These are phyloP conservation scores for Pyrus bretschneideri DNA, from an alignment of 306 rosid genomes.

Conservation along the genomic window DNA sequence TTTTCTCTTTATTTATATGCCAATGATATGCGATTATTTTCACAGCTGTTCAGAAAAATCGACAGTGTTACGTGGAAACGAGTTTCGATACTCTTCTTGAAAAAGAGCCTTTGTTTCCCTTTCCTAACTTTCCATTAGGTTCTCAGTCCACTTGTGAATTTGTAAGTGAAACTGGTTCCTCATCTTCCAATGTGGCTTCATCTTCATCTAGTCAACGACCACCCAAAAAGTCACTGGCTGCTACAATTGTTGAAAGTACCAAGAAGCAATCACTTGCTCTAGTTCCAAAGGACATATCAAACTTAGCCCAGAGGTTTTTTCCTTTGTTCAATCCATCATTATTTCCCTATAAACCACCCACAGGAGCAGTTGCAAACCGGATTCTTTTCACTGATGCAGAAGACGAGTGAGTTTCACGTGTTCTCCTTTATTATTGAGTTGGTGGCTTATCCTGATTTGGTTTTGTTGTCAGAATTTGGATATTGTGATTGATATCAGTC, in stretches of 20 bases:
- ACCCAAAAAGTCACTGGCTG: slow-evolving; percentile 87
- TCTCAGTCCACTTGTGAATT: slow-evolving; percentile 39
- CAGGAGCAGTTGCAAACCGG: slow-evolving; percentile 62
- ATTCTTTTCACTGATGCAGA: slow-evolving; percentile 91
- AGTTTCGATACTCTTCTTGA: slow-evolving; percentile 39
- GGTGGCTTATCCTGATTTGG: neutral
- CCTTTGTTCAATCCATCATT: slow-evolving; percentile 75
- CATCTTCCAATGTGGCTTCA: slow-evolving; percentile 30
- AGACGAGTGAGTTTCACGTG: slow-evolving; percentile 71
- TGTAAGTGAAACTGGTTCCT: slow-evolving; percentile 28
- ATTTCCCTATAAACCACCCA: slow-evolving; percentile 87
- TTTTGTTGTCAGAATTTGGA: neutral
- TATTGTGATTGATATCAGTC: neutral
- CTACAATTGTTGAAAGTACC: slow-evolving; percentile 79
- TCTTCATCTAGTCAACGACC: slow-evolving; percentile 42
- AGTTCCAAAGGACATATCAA: slow-evolving; percentile 79
- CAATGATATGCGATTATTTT: slow-evolving; percentile 29
- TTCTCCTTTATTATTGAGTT: slow-evolving; percentile 12
- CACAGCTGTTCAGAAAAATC: slow-evolving; percentile 63
- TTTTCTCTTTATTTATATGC: slow-evolving; percentile 23
- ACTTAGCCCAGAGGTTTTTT: slow-evolving; percentile 56
- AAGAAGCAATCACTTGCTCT: slow-evolving; percentile 80
- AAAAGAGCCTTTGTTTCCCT: slow-evolving; percentile 74
- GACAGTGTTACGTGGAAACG: slow-evolving; percentile 51
- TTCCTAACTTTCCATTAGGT: slow-evolving; percentile 27